Evolutionary conservation across 2,329 filamentous ascomycete genomes (phyloP).

Genomic region (Penicillium thymicola): DNA sequence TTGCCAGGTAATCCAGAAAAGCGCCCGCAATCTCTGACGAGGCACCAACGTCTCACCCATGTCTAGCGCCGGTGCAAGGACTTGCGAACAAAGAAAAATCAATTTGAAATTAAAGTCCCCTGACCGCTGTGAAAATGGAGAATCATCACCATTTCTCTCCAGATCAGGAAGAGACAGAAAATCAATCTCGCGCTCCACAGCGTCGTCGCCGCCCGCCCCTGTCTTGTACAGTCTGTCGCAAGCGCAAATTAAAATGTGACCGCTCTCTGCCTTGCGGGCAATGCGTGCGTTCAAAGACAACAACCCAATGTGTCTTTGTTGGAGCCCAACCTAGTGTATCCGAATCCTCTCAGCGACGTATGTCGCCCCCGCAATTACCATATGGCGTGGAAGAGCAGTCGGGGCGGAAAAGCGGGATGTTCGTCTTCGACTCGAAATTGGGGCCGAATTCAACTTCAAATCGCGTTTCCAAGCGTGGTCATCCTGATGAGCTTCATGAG

Average conservation of each 20-base stretch:
- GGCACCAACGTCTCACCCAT: not conserved
- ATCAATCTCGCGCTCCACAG: slow-evolving; percentile 28
- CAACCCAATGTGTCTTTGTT: slow-evolving; percentile 53
- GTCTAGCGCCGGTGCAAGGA: slow-evolving; percentile 1
- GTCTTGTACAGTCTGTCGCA: slow-evolving; percentile 67
- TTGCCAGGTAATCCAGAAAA: not conserved
- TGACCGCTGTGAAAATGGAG: slow-evolving; percentile 3
- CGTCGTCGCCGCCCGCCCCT: slow-evolving; percentile 62
- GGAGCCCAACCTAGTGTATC: slow-evolving; percentile 18
- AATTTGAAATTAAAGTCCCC: not conserved
- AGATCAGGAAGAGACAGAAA: slow-evolving; percentile 6
- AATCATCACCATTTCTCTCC: slow-evolving; percentile 2
- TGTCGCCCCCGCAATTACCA: slow-evolving; percentile 16
- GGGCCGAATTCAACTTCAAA: slow-evolving; percentile 19
- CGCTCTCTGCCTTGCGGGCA: slow-evolving; percentile 69
- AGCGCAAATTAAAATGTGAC: slow-evolving; percentile 76
- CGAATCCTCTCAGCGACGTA: slow-evolving; percentile 6
- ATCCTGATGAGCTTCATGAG: slow-evolving; percentile 30
- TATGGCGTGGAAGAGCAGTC: slow-evolving; percentile 10
- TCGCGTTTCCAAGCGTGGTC: slow-evolving; percentile 25
- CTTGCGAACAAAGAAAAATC: not conserved
- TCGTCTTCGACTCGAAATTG: slow-evolving; percentile 34
- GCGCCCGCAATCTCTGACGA: not conserved
- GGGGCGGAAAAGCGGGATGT: slow-evolving; percentile 23
- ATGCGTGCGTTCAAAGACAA: slow-evolving; percentile 50